Conservation (phyloP, 305 asterid species). For the Galium porrigens region DNA sequence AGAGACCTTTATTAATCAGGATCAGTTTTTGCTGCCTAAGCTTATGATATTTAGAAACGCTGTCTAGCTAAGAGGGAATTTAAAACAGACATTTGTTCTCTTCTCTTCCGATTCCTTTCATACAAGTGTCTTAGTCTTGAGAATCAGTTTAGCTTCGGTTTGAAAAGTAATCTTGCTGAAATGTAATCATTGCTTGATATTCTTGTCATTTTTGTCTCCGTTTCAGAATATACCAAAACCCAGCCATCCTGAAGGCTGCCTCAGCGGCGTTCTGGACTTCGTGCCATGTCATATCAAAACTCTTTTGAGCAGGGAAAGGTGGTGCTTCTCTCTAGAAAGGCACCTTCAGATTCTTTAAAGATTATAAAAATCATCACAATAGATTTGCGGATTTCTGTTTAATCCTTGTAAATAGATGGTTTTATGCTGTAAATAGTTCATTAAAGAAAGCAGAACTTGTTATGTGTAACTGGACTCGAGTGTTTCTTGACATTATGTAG, state of each 20-base stretch:
- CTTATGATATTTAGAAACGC: background rate
- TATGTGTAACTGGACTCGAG: background rate
- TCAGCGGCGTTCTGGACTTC: constrained; percentile 87
- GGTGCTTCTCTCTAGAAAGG: constrained; percentile 4
- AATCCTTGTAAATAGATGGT: constrained; percentile 7
- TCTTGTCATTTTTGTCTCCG: constrained; percentile 3
- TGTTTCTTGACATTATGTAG: background rate
- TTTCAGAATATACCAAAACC: constrained; percentile 77
- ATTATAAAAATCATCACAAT: constrained; percentile 12
- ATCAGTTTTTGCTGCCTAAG: background rate
- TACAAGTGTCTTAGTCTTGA: background rate
- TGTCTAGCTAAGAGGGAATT: background rate
- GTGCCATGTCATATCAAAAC: constrained; percentile 69
- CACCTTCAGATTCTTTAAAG: constrained; percentile 13
- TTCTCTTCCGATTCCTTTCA: background rate
- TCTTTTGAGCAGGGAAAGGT: constrained; percentile 34
- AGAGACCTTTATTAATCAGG: background rate
- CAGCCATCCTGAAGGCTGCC: constrained; percentile 68
- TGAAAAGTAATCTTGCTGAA: background rate
- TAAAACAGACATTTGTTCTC: background rate
- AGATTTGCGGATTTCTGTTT: background rate
- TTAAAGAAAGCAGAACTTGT: constrained; percentile 10
- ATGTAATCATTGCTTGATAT: constrained; percentile 2
- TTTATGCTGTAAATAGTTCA: constrained; percentile 21
- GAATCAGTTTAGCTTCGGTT: background rate